Evolutionary conservation across 768 basidiomycete genomes (phyloP).

Genomic region (Boletus rubroflammeus): DNA sequence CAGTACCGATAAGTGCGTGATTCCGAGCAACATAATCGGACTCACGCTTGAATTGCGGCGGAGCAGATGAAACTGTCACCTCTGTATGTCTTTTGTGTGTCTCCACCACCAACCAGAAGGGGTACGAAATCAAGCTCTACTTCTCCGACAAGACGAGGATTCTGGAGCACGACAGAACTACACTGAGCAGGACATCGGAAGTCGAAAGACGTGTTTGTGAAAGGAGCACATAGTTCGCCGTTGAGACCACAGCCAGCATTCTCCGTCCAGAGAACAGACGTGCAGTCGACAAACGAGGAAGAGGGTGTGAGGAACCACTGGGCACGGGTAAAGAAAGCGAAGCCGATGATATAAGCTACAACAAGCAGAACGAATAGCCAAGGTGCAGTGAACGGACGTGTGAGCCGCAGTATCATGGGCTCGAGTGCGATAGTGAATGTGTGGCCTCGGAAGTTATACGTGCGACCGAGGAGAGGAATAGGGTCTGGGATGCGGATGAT

Average conservation of each 20-base stretch:
- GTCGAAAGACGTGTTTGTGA: slow-evolving; percentile 56
- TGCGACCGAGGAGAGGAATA: slow-evolving; percentile 51
- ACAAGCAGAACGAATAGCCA: slow-evolving; percentile 55
- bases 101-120: slow-evolving; percentile 84
- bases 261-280: slow-evolving; percentile 64
- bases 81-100: slow-evolving; percentile 66
- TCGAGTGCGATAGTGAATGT: slow-evolving; percentile 50
- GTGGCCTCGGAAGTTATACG: slow-evolving; percentile 36
- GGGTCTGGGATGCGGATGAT: slow-evolving; percentile 40
- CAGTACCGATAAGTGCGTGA: slow-evolving; percentile 9
- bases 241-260: slow-evolving; percentile 74
- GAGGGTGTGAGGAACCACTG: slow-evolving; percentile 70
- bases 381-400: slow-evolving; percentile 47
- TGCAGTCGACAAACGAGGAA: slow-evolving; percentile 62
- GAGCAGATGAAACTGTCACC: slow-evolving; percentile 85
- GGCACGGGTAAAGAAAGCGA: slow-evolving; percentile 69
- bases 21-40: slow-evolving; percentile 14
- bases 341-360: slow-evolving; percentile 62
- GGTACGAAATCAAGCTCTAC: slow-evolving; percentile 64
- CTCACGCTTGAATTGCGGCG: slow-evolving; percentile 77
- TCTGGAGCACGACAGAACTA: slow-evolving; percentile 57
- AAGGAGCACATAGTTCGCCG: slow-evolving; percentile 62
- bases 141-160: slow-evolving; percentile 70
- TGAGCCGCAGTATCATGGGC: slow-evolving; percentile 46
- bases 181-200: slow-evolving; percentile 83